These are phyloP conservation scores for Acorus calamus DNA, from an alignment of 106 monocot genomes.

Conservation along the genomic window DNA sequence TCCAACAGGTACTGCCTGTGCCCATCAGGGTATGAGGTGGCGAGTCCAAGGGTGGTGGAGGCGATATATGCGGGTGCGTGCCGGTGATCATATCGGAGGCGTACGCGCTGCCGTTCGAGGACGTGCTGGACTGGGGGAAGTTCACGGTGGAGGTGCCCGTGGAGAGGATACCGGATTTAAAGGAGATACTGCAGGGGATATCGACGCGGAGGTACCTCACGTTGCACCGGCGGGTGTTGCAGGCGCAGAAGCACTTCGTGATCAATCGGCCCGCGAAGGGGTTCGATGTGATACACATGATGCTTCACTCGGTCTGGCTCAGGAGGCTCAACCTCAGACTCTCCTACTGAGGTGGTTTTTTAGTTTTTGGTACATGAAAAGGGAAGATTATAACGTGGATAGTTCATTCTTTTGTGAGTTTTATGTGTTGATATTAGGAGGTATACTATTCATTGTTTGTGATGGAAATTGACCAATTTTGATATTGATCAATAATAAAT, in stretches of 20 bases:
- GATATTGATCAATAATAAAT: no score
- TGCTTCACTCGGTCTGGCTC: conserved; percentile 49
- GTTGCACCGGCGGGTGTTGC: conserved; percentile 30
- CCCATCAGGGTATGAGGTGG: conserved; percentile 79
- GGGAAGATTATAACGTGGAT: no score
- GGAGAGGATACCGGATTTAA: conserved; percentile 45
- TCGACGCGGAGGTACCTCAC: conserved; percentile 19
- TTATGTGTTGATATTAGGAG: no score
- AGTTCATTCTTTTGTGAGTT: no score
- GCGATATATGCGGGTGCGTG: conserved; percentile 55
- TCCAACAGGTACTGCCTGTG: conserved; percentile 43
- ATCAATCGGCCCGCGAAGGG: conserved; percentile 28
- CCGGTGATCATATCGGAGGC: conserved; percentile 56
- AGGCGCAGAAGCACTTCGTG: conserved; percentile 41
- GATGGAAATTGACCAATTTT: no score
- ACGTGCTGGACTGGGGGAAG: conserved; percentile 70
- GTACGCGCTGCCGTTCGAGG: conserved; percentile 56
- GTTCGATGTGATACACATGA: conserved; percentile 47
- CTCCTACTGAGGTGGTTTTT: conserved; percentile 7
- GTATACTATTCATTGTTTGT: no score
- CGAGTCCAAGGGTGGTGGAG: conserved; percentile 58
- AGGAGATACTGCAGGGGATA: conserved; percentile 26
- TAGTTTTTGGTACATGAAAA: no score
- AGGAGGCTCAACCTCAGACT: conserved; percentile 42
- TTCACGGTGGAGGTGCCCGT: conserved; percentile 31